Evolutionary conservation across 2,329 filamentous ascomycete genomes (phyloP).

Genomic region (Teratosphaeria nubilosa): DNA sequence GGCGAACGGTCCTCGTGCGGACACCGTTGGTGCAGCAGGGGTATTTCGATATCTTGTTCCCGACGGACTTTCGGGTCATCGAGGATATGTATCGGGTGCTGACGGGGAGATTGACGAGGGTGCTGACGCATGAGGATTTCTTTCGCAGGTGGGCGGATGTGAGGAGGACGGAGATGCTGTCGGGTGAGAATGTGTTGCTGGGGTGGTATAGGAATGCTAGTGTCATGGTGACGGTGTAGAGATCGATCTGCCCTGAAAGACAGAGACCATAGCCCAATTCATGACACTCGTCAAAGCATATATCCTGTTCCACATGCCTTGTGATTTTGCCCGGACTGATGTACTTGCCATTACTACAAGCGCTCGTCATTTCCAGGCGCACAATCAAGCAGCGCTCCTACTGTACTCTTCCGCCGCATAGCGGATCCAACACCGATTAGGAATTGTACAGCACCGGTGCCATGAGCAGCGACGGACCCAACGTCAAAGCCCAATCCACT

Average conservation of each 20-base stretch:
- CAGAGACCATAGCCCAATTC: too few relatives aligned
- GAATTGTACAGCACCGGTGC: too few relatives aligned
- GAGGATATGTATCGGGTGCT: conserved; percentile 88
- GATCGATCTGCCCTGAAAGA: not conserved
- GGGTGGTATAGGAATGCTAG: conserved; percentile 94
- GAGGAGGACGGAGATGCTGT: conserved; percentile 78
- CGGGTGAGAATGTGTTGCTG: conserved; percentile 86
- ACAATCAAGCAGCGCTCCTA: too few relatives aligned
- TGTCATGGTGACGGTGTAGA: conserved; percentile 72
- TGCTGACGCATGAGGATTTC: conserved; percentile 82
- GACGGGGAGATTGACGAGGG: conserved; percentile 81
- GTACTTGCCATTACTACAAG: too few relatives aligned
- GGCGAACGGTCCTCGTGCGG: conserved; percentile 76
- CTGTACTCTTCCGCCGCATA: too few relatives aligned
- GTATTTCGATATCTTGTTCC: conserved; percentile 98
- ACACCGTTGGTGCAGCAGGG: conserved; percentile 95
- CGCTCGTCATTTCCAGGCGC: too few relatives aligned
- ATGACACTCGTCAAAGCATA: too few relatives aligned
- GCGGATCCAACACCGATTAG: too few relatives aligned
- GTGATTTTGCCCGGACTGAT: too few relatives aligned
- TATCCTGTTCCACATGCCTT: too few relatives aligned
- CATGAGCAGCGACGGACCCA: too few relatives aligned
- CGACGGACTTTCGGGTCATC: conserved; percentile 84
- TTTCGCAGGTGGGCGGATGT: conserved; percentile 81
- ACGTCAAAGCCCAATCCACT: too few relatives aligned